Evolutionary conservation across 73 alveolate genomes (phyloP).

Genomic region (Paramecium biaurelia): DNA sequence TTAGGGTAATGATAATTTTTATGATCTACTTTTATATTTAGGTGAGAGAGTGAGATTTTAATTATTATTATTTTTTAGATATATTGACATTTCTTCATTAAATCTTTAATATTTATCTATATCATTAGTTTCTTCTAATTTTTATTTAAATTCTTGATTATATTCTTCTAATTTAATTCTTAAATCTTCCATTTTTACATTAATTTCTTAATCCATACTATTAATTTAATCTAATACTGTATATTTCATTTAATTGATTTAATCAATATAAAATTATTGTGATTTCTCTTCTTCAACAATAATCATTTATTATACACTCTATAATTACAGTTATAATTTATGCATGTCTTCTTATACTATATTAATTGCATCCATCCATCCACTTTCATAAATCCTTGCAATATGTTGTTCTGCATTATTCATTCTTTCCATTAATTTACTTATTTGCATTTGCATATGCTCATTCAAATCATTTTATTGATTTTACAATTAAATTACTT

Average conservation of each 20-base stretch:
- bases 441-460: not conserved
- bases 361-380: constrained; percentile 2
- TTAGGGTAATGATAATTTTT: not conserved
- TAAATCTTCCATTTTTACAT: not conserved
- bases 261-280: not conserved
- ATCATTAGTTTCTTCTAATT: not conserved
- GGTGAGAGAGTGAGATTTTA: constrained; percentile 4
- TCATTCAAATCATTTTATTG: not conserved
- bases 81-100: constrained; percentile 1
- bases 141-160: not conserved
- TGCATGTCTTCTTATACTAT: not conserved
- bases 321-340: not conserved
- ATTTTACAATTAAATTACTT: not conserved
- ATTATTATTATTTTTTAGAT: not conserved
- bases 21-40: not conserved
- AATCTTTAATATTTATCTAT: not conserved
- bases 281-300: not conserved
- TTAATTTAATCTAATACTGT: not conserved
- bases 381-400: not conserved
- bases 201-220: not conserved
- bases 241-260: not conserved
- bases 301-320: not conserved
- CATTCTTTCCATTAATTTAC: not conserved
- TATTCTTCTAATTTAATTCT: not conserved
- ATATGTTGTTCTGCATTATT: constrained; percentile 2